Conservation (phyloP, 2,329 filamentous ascomycete species). For the Colletotrichum orchidophilum region DNA sequence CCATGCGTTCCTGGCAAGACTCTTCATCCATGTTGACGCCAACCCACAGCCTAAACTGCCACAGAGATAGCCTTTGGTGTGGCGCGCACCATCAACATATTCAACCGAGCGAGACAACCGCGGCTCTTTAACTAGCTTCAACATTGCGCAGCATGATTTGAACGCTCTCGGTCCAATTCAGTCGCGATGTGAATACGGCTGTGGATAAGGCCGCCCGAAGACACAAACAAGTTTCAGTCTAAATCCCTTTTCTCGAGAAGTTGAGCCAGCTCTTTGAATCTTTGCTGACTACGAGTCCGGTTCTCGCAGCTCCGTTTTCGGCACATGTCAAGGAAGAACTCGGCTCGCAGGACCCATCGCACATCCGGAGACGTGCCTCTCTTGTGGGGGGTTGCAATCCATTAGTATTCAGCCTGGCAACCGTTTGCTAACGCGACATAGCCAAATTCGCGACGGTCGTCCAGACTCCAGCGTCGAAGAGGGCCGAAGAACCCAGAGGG, state of each 20-base stretch:
- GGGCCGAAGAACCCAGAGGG: background rate
- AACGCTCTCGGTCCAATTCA: background rate
- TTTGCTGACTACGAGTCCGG: background rate
- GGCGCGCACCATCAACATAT: slow-evolving; percentile 2
- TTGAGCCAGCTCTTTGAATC: background rate
- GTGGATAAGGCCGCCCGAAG: background rate
- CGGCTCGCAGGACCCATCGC: slow-evolving; percentile 19
- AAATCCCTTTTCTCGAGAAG: background rate
- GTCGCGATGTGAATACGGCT: background rate
- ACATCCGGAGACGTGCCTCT: slow-evolving; percentile 14
- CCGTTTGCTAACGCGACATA: slow-evolving; percentile 21
- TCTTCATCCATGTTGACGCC: background rate
- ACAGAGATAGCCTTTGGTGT: background rate
- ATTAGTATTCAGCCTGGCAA: slow-evolving; percentile 24
- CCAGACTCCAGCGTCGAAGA: background rate
- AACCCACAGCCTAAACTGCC: slow-evolving; percentile 1
- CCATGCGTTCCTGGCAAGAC: slow-evolving; percentile 28
- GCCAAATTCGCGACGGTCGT: slow-evolving; percentile 12
- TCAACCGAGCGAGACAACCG: background rate
- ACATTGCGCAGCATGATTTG: background rate
- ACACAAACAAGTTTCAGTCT: background rate
- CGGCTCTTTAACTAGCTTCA: background rate
- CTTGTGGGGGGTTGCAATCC: slow-evolving; percentile 14
- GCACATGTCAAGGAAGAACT: slow-evolving; percentile 25
- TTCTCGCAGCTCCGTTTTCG: slow-evolving; percentile 28